phyloP scores from a whole-genome alignment of 371 early-diverging fungal genomes.

The Syncephalastrum racemosum region DNA sequence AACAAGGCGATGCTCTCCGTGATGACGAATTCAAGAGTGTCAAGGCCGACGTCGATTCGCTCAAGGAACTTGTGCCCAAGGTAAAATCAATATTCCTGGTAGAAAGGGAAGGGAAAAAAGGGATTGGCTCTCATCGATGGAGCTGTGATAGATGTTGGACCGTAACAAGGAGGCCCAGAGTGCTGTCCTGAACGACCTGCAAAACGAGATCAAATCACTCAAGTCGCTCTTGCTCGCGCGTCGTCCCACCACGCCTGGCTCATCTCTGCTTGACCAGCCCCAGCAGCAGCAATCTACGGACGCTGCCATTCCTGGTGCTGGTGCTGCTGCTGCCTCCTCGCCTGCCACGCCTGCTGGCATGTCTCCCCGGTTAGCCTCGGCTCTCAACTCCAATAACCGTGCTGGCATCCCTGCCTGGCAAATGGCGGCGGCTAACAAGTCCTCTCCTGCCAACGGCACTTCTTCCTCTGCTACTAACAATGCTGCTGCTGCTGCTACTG shows the following conservation, averaged over 20 bases:
- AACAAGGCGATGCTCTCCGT: conserved; percentile 68
- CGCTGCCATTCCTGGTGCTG: background rate
- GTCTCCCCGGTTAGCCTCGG: conserved; percentile 37
- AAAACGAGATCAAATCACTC: conserved; percentile 90
- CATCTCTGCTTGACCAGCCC: conserved; percentile 22
- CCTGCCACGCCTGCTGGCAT: conserved; percentile 21
- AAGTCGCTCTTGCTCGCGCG: conserved; percentile 85
- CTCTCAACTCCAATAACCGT: conserved; percentile 23
- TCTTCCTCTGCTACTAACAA: background rate
- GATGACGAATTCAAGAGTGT: conserved; percentile 74
- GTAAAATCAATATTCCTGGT: conserved; percentile 51
- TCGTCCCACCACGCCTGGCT: conserved; percentile 36
- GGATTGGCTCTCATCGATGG: background rate
- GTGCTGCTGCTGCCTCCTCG: conserved; percentile 6
- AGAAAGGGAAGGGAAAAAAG: background rate
- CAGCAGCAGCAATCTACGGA: conserved; percentile 12
- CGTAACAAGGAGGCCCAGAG: conserved; percentile 74
- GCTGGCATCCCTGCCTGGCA: conserved; percentile 83
- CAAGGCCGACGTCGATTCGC: conserved; percentile 75
- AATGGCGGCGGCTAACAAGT: conserved; percentile 41
- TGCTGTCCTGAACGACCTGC: conserved; percentile 80
- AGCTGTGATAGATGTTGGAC: conserved; percentile 63
- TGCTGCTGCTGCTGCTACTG: background rate
- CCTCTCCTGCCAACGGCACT: too few relatives aligned
- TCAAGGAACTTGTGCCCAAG: conserved; percentile 76